These are phyloP conservation scores for Simmondsia chinensis DNA, from an alignment of 148 eudicot species.

Conservation along the genomic window DNA sequence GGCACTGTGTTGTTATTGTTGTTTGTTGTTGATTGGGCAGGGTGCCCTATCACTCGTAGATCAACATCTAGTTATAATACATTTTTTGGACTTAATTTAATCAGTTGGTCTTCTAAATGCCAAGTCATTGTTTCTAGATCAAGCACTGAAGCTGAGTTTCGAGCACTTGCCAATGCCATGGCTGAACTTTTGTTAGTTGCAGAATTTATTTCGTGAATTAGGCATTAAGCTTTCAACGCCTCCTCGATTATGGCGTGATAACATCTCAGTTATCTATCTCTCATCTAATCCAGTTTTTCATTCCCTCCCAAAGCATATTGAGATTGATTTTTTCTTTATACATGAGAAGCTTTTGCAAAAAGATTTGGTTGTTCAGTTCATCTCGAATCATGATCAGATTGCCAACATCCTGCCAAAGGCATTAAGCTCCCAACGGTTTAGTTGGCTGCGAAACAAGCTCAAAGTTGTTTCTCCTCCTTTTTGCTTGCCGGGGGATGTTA, in stretches of 20 bases:
- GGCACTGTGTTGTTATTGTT: too few relatives aligned
- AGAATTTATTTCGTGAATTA: not conserved
- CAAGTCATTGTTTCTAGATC: not conserved
- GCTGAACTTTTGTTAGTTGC: slow-evolving; percentile 3
- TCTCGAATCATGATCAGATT: not conserved
- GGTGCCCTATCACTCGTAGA: too few relatives aligned
- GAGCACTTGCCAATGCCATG: not conserved
- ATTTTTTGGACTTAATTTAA: too few relatives aligned
- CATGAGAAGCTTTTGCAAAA: slow-evolving; percentile 2
- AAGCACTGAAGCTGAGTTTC: not conserved
- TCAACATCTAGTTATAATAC: too few relatives aligned
- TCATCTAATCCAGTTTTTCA: slow-evolving; percentile 7
- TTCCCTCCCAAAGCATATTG: slow-evolving; percentile 10
- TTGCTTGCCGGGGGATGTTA: too few relatives aligned
- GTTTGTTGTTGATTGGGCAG: too few relatives aligned
- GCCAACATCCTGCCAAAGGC: slow-evolving; percentile 7
- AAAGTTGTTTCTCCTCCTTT: too few relatives aligned
- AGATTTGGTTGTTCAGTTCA: not conserved
- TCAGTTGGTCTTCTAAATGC: not conserved
- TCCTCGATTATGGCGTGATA: slow-evolving; percentile 3
- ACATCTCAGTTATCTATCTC: not conserved
- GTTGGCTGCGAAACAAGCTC: too few relatives aligned
- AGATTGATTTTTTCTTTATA: slow-evolving; percentile 6
- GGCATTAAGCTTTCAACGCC: not conserved
- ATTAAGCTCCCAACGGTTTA: too few relatives aligned